Evolutionary conservation across 2,329 filamentous ascomycete genomes (phyloP).

Genomic region (Colletotrichum salicis): DNA sequence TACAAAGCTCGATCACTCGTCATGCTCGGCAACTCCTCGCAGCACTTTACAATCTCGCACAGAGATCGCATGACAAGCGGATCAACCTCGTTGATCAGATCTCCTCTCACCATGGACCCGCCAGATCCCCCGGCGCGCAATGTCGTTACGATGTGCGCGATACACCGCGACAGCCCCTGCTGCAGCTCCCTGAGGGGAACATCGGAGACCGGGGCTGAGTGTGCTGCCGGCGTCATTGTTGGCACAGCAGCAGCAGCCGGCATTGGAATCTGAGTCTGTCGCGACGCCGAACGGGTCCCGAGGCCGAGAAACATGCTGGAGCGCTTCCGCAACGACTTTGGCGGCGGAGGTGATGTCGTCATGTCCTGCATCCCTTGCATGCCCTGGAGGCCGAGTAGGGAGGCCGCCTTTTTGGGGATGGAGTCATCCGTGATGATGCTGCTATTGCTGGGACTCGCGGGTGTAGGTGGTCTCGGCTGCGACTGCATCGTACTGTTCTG

Average conservation of each 20-base stretch:
- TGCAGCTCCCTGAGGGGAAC: conserved; percentile 57
- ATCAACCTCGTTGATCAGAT: conserved; percentile 46
- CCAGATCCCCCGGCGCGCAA: conserved; percentile 42
- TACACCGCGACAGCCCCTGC: conserved; percentile 60
- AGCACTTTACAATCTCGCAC: conserved; percentile 53
- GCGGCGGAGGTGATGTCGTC: conserved; percentile 28
- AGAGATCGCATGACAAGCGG: conserved; percentile 52
- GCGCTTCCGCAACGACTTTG: conserved; percentile 38
- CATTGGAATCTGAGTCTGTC: conserved; percentile 9
- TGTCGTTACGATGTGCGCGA: conserved; percentile 61
- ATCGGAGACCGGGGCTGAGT: conserved; percentile 37
- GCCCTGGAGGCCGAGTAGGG: conserved; percentile 58
- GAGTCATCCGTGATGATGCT: conserved; percentile 38
- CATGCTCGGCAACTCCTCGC: conserved; percentile 28
- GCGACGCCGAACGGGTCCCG: conserved; percentile 13
- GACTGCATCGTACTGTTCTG: not conserved
- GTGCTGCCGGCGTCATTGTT: not conserved
- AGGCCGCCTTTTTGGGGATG: conserved; percentile 64
- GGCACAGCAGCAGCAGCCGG: conserved; percentile 18
- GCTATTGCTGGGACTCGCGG: conserved; percentile 22
- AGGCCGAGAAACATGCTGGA: conserved; percentile 28
- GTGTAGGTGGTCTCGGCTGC: conserved; percentile 12
- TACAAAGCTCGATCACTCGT: conserved; percentile 18
- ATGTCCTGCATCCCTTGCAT: conserved; percentile 24
- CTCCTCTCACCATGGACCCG: conserved; percentile 15